Percentiles rank a stretch among this genome's conserved stretches.
phyloP scores from a whole-genome alignment of 2,329 filamentous ascomycete species.

The Pseudogymnoascus sp. region DNA sequence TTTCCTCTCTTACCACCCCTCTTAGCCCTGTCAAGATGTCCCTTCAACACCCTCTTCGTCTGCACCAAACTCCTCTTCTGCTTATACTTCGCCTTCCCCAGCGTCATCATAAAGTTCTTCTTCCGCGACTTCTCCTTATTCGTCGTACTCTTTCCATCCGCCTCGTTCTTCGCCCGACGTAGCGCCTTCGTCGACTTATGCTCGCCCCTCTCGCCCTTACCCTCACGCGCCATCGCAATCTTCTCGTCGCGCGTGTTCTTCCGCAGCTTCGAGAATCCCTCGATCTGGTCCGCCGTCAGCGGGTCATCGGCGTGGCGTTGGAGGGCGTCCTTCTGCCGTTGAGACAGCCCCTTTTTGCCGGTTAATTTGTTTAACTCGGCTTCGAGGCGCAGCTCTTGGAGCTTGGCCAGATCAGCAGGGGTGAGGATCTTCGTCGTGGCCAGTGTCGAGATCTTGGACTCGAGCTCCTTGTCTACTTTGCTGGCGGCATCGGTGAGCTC shows the following conservation, averaged over 20 bases:
- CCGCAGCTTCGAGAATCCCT: slow-evolving; percentile 71
- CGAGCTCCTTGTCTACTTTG: slow-evolving; percentile 31
- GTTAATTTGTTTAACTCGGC: slow-evolving; percentile 61
- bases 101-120: slow-evolving; percentile 99
- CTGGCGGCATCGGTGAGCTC: slow-evolving; percentile 35
- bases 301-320: slow-evolving; percentile 75
- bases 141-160: slow-evolving; percentile 88
- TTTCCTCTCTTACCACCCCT: slow-evolving; percentile 78
- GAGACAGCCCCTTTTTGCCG: slow-evolving; percentile 37
- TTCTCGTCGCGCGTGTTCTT: slow-evolving; percentile 88
- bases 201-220: slow-evolving; percentile 67
- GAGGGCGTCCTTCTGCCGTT: slow-evolving; percentile 32
- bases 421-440: slow-evolving; percentile 93
- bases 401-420: slow-evolving; percentile 89
- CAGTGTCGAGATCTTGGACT: slow-evolving; percentile 56
- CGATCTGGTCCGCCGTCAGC: slow-evolving; percentile 84
- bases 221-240: slow-evolving; percentile 72
- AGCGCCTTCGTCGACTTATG: slow-evolving; percentile 82
- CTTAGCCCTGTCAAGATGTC: slow-evolving; percentile 76
- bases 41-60: slow-evolving; percentile 70
- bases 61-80: slow-evolving; percentile 89
- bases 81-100: slow-evolving; percentile 93
- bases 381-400: slow-evolving; percentile 74
- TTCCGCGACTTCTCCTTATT: slow-evolving; percentile 94
- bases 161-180: slow-evolving; percentile 77